Percentiles rank a stretch among this genome's conserved stretches.
Conservation (phyloP, 2,329 filamentous ascomycete genomes). For the Parascedosporium putredinis region DNA sequence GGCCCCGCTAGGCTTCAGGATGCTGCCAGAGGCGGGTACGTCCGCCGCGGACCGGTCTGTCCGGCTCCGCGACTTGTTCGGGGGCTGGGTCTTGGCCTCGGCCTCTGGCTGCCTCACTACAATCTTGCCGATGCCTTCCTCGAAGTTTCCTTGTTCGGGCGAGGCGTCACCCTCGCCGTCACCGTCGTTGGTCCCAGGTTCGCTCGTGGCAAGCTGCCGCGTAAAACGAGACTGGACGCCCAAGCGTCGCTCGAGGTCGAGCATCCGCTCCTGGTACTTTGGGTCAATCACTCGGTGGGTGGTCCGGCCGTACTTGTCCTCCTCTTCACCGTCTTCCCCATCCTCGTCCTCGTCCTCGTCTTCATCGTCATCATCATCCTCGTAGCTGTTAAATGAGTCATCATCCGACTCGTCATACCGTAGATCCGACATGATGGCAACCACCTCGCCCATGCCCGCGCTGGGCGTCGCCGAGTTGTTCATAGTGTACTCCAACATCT, state of each 20-base stretch:
- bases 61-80: conserved; percentile 6
- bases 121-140: conserved; percentile 48
- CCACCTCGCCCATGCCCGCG: conserved; percentile 73
- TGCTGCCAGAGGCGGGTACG: conserved; percentile 4
- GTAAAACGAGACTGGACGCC: conserved; percentile 42
- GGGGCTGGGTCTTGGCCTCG: conserved; percentile 1
- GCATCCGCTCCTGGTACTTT: conserved; percentile 73
- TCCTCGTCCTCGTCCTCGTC: conserved; percentile 43
- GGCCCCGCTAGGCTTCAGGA: conserved; percentile 11
- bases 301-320: conserved; percentile 68
- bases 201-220: conserved; percentile 26
- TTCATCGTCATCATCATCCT: conserved; percentile 42
- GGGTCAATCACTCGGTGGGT: conserved; percentile 58
- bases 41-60: background rate
- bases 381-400: conserved; percentile 31
- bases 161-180: conserved; percentile 26
- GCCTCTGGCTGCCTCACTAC: conserved; percentile 27
- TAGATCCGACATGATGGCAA: conserved; percentile 89
- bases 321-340: conserved; percentile 51
- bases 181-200: conserved; percentile 20
- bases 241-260: conserved; percentile 69
- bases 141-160: too few relatives aligned
- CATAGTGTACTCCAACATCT: conserved; percentile 87
- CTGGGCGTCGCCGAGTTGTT: conserved; percentile 24
- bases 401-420: conserved; percentile 63